Base-by-base conservation (phyloP, 352 stramenopile genomes). In the Globisporangium camurandrum region DNA sequence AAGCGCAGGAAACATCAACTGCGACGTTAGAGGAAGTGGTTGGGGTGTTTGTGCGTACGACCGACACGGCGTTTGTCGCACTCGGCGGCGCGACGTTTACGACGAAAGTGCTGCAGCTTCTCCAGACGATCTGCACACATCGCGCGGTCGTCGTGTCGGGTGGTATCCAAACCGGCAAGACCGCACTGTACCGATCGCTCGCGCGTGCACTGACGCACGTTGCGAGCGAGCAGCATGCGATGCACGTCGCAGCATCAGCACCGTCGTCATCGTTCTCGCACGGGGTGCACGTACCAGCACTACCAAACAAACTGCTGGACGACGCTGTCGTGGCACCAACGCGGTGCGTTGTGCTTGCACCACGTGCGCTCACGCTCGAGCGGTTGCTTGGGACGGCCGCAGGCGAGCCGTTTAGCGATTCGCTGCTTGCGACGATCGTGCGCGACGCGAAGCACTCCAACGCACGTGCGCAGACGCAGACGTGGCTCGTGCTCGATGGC, bases 401-500 rank as follows among this genome's bases (percentile, higher is more conserved):
- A n/a, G n/a, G 34, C 1, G 47, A 62, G 10, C 36, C 60, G 5
- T 47, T 64, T 33, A 54, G 52, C 0, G 59, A 65, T 12, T 69
- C 62, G 10, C 42, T 86, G n/a, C 45, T 86, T 0, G 42, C 36
- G 2, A 71, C 71, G 2, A 14, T 85, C 23, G 30, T 77, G 12
- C 64, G 64, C 17, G 77, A 83, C 20, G 65, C 74, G 20, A 86
- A 86, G 46, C 20, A n/a, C 6, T 42, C 20, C 11, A 47, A 55
- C 28, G 56, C 54, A 31, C 16, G 61, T 20, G 46, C 49, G 16
- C 24, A 50, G 9, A 51, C 57, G 6, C 54, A 73, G 8, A 84
- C 76, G 17, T 92, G 80, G 77, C 50, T 89, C 6, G 49, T 88
- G 5, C 54, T 92, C 16, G 80, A 92, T 50, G 75, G 80, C 0